phyloP scores from a whole-genome alignment of 768 basidiomycete genomes.

The Favolaschia claudopus region DNA sequence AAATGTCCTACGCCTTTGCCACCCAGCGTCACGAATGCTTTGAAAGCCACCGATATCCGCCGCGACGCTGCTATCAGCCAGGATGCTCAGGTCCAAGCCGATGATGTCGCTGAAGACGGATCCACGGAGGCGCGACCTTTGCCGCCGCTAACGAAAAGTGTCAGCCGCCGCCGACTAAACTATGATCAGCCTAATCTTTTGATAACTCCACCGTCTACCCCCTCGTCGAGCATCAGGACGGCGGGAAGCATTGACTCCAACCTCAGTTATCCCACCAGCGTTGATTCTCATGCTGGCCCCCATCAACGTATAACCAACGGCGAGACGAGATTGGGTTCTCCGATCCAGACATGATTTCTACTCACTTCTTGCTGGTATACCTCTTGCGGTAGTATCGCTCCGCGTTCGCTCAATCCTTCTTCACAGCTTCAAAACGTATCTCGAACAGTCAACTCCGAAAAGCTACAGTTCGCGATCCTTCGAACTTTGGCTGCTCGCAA shows the following conservation, averaged over 20 bases:
- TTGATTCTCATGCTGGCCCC: constrained; percentile 22
- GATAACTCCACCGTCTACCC: constrained; percentile 76
- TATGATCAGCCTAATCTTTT: constrained; percentile 47
- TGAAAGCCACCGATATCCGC: not conserved
- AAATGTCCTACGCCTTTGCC: constrained; percentile 47
- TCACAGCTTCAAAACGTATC: constrained; percentile 47
- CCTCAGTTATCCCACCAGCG: constrained; percentile 29
- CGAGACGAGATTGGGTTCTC: constrained; percentile 30
- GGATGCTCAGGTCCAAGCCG: not conserved
- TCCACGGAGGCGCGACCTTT: not conserved
- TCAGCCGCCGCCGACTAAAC: constrained; percentile 43
- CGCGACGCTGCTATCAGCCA: not conserved
- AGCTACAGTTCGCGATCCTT: constrained; percentile 24
- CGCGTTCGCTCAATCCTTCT: not conserved
- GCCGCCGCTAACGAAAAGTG: constrained; percentile 30
- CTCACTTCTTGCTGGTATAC: constrained; percentile 46
- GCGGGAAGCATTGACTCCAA: constrained; percentile 43
- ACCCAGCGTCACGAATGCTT: constrained; percentile 21
- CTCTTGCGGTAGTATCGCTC: not conserved
- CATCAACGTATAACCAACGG: constrained; percentile 21
- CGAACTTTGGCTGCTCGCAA: constrained; percentile 8
- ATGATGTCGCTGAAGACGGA: constrained; percentile 1
- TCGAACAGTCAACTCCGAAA: constrained; percentile 33
- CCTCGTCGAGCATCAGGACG: constrained; percentile 62
- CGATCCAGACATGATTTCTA: constrained; percentile 37